Percentiles rank a stretch among this genome's conserved stretches.
phyloP scores from a whole-genome alignment of 495 filamentous ascomycete species.

The Neohortaea acidophila region DNA sequence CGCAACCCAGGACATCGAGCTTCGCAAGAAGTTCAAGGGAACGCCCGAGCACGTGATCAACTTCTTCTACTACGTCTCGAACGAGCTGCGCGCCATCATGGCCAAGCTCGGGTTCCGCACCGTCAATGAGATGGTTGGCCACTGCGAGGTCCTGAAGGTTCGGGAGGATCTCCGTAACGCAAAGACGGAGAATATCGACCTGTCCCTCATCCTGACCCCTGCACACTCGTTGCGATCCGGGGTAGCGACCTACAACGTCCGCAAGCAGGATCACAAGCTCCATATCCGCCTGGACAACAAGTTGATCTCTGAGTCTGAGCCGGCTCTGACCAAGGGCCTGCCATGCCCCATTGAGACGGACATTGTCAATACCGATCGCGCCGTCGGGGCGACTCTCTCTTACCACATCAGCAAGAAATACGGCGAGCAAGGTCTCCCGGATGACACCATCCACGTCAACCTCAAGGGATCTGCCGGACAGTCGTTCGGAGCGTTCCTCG shows the following conservation, averaged over 20 bases:
- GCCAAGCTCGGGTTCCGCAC: conserved; percentile 87
- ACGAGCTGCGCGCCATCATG: conserved; percentile 97
- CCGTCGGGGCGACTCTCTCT: conserved; percentile 84
- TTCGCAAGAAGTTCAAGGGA: conserved; percentile 87
- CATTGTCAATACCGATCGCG: conserved; percentile 95
- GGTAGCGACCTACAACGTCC: conserved; percentile 96
- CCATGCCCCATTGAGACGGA: conserved; percentile 94
- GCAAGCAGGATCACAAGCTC: conserved; percentile 92
- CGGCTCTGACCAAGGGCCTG: conserved; percentile 89
- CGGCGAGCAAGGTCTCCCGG: conserved; percentile 77
- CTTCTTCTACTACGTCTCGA: conserved; percentile 98
- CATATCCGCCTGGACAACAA: conserved; percentile 96
- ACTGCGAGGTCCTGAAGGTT: conserved; percentile 71
- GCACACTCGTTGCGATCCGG: conserved; percentile 92
- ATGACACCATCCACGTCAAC: conserved; percentile 93
- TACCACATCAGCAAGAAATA: conserved; percentile 92
- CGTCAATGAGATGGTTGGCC: conserved; percentile 97
- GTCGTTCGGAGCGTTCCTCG: conserved; percentile 92
- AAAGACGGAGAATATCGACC: conserved; percentile 88
- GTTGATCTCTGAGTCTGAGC: conserved; percentile 91
- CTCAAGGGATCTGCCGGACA: conserved; percentile 98
- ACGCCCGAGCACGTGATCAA: conserved; percentile 98
- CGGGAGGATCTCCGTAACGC: conserved; percentile 75
- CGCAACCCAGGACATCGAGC: conserved; percentile 87
- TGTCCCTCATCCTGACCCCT: conserved; percentile 90